Base-by-base conservation (phyloP, 2,329 filamentous ascomycete species). In the Mycosphaerella sp. region DNA sequence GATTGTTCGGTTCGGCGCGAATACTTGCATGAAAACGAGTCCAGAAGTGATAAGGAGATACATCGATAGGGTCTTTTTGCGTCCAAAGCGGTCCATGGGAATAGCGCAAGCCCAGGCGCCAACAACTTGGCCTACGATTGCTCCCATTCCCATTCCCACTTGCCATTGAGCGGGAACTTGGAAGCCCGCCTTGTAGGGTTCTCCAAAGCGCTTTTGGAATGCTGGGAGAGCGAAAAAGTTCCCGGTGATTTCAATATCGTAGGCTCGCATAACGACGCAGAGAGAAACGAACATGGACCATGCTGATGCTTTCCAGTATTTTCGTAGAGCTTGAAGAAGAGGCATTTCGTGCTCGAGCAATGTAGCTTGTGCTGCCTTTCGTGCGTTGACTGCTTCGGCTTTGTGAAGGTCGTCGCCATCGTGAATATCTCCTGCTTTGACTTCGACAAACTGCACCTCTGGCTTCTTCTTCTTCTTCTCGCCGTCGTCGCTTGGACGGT, bases 51-150 rank as follows among this genome's bases (percentile, higher is more conserved):
- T 61, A n/a, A 62, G 62, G 7, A 67, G 63, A 9, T 66, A 67
- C 21, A 64, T 65, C 11, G 64, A 78, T 1, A 82, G 67, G 3
- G 82, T 72, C 60, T 81, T 79, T 80, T 23, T 78, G 79, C 50
- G 80, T 39, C 46, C 46, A n/a, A 40, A 49, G 32, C 46, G 34
- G 26, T 49, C 46, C 32, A 49, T 34, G 3, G 46, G 34, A 5
- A 49, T 39, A 40, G 32, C 46, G n/a, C 38, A 34, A 12, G 32
- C 46, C 21, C 38, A 39, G 3, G 46, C 46, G 14, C 34, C 46
- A 12, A 49, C 36, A 17, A 49, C 46, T 29, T 49, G 46, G 3
- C 46, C 34, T 8, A 49, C 46, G 8, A 38, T 34, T 1, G 39
- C 46, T 9, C 46, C 46, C 23, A 49, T 34, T 17, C 39, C 31